Base-by-base conservation (phyloP, 2,329 filamentous ascomycete genomes). In the Fusarium acutatum region DNA sequence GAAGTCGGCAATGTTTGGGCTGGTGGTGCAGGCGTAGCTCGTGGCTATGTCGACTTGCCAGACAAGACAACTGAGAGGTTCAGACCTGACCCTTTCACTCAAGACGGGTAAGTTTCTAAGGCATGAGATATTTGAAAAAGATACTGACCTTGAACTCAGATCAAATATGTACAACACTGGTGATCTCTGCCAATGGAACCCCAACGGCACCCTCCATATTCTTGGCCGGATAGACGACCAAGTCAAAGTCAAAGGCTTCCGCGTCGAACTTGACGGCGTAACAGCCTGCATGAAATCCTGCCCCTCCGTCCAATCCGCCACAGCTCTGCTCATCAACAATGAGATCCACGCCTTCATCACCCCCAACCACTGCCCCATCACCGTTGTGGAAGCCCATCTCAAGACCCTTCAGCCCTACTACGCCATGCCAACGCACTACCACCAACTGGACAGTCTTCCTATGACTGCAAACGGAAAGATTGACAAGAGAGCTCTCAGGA, bases 231-330 rank as follows among this genome's bases (percentile, higher is more conserved):
- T 83, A 17, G 89, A 91, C 64, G 88, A 90, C 67, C 89, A 91
- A 74, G 86, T 91, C 64, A 91, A 91, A 77, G 84, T 90, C 73
- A 89, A 89, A 78, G 84, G 89, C 3, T 90, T 90, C 77, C 86
- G 89, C n/a, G 86, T 91, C 28, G 88, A 91, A 76, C 85, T 90
- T 4, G 88, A 90, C 60, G 87, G 88, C 18, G 85, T 91, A 22
- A 84, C 87, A 1, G 79, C 84, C 13, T 84, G 84, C 14, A 82
- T 88, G 56, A 84, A 84, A 66, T 81, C 82, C 28, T 84, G 83
- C 22, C 80, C 83, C 0, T 82, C 81, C 1, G 83, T 90, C 8
- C 81, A 80, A 26, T 84, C 84, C 68, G 87, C 85, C 5, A 84
- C 84, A 5, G 84, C 84, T 2, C 79, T 89, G 24, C 78, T 87